phyloP scores from a whole-genome alignment of 108 stramenopile species.

The Skeletonema costatum region DNA sequence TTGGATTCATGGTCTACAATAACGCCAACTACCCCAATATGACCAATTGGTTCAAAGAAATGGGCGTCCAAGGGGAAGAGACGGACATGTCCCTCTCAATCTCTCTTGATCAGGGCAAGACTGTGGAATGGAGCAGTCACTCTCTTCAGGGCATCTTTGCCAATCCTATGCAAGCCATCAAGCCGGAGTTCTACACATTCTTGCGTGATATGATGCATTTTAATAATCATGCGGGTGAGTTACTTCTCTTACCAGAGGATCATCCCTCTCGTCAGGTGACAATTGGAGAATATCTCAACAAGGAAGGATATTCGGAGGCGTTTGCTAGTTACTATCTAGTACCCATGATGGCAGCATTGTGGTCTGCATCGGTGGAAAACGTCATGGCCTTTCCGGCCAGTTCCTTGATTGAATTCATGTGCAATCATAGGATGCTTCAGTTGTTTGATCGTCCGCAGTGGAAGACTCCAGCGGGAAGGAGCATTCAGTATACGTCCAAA shows the following conservation, averaged over 20 bases:
- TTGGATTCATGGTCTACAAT: slow-evolving; percentile 98
- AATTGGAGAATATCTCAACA: slow-evolving; percentile 83
- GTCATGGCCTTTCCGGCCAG: slow-evolving; percentile 84
- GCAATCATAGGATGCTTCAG: slow-evolving; percentile 96
- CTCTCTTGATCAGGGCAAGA: slow-evolving; percentile 78
- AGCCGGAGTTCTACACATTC: slow-evolving; percentile 77
- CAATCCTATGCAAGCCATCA: slow-evolving; percentile 57
- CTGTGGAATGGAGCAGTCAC: slow-evolving; percentile 88
- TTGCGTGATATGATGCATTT: slow-evolving; percentile 87
- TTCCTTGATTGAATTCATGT: slow-evolving; percentile 88
- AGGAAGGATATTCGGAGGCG: slow-evolving; percentile 70
- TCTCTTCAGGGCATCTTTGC: slow-evolving; percentile 78
- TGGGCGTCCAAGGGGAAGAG: slow-evolving; percentile 72
- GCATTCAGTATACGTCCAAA: slow-evolving; percentile 76
- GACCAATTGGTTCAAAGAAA: slow-evolving; percentile 80
- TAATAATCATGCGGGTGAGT: slow-evolving; percentile 69
- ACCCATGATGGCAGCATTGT: slow-evolving; percentile 96
- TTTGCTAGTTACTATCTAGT: slow-evolving; percentile 88
- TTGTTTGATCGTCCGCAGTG: slow-evolving; percentile 85
- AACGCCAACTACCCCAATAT: slow-evolving; percentile 94
- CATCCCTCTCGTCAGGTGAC: slow-evolving; percentile 80
- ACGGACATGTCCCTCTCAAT: slow-evolving; percentile 91
- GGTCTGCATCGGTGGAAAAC: slow-evolving; percentile 85
- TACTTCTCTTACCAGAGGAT: slow-evolving; percentile 64
- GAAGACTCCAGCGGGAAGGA: slow-evolving; percentile 83